A percentile compares a stretch with the other conserved stretches of the same genome.
phyloP scores from a whole-genome alignment of 768 basidiomycete genomes.

The Brasilioporus rufonigricans region DNA sequence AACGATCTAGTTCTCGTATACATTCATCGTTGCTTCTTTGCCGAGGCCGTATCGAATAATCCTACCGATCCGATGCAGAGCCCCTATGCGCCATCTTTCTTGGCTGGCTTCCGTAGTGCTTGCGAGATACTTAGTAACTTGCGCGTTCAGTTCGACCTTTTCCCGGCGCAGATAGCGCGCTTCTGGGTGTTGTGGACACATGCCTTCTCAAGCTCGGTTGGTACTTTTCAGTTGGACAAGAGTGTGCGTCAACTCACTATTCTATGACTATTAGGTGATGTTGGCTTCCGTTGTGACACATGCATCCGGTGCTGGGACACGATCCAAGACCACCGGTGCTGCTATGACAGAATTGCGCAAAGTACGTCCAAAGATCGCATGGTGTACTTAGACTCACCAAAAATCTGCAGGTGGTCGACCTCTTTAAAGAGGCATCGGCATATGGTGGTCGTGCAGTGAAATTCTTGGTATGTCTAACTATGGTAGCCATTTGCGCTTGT shows the following conservation, averaged over 20 bases:
- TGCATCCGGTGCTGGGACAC: slow-evolving; percentile 41
- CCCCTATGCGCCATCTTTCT: slow-evolving; percentile 62
- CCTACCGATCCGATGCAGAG: slow-evolving; percentile 68
- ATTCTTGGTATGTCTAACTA: slow-evolving; percentile 51
- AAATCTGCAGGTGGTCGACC: slow-evolving; percentile 45
- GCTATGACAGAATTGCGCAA: slow-evolving; percentile 62
- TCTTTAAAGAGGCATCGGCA: slow-evolving; percentile 61
- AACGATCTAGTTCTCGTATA: slow-evolving; percentile 56
- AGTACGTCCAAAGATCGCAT: slow-evolving; percentile 11
- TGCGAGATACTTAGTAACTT: slow-evolving; percentile 54
- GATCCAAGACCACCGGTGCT: slow-evolving; percentile 66
- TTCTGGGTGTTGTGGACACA: slow-evolving; percentile 78
- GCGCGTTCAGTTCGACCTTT: slow-evolving; percentile 46
- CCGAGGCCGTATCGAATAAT: slow-evolving; percentile 64
- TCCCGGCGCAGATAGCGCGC: slow-evolving; percentile 57
- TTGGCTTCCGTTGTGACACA: slow-evolving; percentile 75
- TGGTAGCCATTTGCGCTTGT: not conserved
- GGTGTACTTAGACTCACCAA: not conserved
- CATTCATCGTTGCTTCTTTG: slow-evolving; percentile 75
- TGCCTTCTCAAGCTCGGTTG: slow-evolving; percentile 62
- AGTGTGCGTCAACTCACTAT: not conserved
- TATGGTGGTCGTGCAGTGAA: slow-evolving; percentile 68
- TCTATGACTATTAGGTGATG: slow-evolving; percentile 53
- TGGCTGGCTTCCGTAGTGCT: slow-evolving; percentile 66
- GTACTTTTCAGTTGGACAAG: slow-evolving; percentile 17